Percentiles rank a stretch among this genome's conserved stretches.
Conservation (phyloP, 345 rosid genomes). For the Camelina hispida region DNA sequence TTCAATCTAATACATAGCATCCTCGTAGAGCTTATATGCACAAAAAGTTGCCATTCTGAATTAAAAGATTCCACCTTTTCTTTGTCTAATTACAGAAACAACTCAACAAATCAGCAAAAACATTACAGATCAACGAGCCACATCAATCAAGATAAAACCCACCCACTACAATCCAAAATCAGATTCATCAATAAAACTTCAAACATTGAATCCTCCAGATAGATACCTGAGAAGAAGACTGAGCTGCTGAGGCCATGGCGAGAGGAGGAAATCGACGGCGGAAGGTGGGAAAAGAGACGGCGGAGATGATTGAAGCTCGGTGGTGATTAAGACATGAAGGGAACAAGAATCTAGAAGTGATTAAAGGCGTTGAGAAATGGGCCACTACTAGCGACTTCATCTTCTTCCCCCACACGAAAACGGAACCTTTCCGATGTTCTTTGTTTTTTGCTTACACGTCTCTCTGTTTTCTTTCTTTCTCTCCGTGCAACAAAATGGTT, state of each 20-base stretch:
- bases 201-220: not conserved
- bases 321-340: conserved; percentile 18
- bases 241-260: conserved; percentile 77
- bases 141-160: not conserved
- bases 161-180: not conserved
- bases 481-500: not conserved
- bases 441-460: conserved; percentile 32
- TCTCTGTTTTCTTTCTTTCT: conserved; percentile 2
- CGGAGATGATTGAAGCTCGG: conserved; percentile 20
- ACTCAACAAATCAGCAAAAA: not conserved
- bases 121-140: conserved; percentile 1
- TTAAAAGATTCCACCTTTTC: not conserved
- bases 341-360: conserved; percentile 6
- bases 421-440: conserved; percentile 26
- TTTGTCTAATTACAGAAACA: not conserved
- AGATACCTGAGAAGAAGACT: conserved; percentile 63
- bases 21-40: not conserved
- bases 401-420: conserved; percentile 44
- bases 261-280: conserved; percentile 39
- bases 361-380: conserved; percentile 40
- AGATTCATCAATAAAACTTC: not conserved
- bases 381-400: conserved; percentile 44
- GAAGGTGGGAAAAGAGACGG: conserved; percentile 34
- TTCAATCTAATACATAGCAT: conserved; percentile 3
- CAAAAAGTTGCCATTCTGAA: not conserved